Percentiles rank a stretch among this genome's conserved stretches.
phyloP scores from a whole-genome alignment of 2,329 filamentous ascomycete genomes.

The Fusarium torulosum region DNA sequence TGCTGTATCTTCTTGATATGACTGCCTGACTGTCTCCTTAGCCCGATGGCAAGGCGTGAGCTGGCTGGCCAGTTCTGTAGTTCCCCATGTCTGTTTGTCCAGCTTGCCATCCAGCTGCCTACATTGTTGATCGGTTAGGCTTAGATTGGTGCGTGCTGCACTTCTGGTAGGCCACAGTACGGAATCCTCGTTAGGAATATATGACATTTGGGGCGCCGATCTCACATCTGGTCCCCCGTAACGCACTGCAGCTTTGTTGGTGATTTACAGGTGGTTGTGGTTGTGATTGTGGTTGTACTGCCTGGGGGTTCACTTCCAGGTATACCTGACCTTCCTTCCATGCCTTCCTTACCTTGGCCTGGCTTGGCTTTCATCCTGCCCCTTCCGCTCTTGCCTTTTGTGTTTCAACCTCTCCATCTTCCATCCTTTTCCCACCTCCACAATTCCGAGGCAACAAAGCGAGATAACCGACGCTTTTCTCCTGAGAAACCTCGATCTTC shows the following conservation, averaged over 20 bases:
- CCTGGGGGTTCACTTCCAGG: constrained; percentile 20
- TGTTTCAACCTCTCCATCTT: constrained; percentile 30
- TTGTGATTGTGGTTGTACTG: constrained; percentile 20
- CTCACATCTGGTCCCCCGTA: constrained; percentile 39
- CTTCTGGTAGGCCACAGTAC: constrained; percentile 12
- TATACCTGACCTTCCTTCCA: not conserved
- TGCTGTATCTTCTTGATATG: not conserved
- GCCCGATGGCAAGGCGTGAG: constrained; percentile 2
- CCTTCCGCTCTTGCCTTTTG: constrained; percentile 36
- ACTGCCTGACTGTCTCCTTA: constrained; percentile 11
- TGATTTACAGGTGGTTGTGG: constrained; percentile 34
- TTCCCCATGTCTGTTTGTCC: not conserved
- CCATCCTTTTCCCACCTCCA: constrained; percentile 32
- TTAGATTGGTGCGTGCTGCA: constrained; percentile 9
- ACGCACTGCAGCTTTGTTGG: constrained; percentile 22
- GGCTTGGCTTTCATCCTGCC: constrained; percentile 17
- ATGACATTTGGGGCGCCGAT: constrained; percentile 39
- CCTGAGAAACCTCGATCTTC: constrained; percentile 21
- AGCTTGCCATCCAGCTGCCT: not conserved
- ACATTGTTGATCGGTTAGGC: constrained; percentile 9
- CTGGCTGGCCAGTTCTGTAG: not conserved
- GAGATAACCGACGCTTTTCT: constrained; percentile 32
- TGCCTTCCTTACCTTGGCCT: constrained; percentile 9
- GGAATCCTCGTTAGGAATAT: constrained; percentile 25
- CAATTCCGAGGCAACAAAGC: constrained; percentile 32